Percentiles rank a stretch among this genome's conserved stretches.
These are phyloP conservation scores for Blastocystis sp. DNA, from an alignment of 352 stramenopile species.

Conservation along the genomic window DNA sequence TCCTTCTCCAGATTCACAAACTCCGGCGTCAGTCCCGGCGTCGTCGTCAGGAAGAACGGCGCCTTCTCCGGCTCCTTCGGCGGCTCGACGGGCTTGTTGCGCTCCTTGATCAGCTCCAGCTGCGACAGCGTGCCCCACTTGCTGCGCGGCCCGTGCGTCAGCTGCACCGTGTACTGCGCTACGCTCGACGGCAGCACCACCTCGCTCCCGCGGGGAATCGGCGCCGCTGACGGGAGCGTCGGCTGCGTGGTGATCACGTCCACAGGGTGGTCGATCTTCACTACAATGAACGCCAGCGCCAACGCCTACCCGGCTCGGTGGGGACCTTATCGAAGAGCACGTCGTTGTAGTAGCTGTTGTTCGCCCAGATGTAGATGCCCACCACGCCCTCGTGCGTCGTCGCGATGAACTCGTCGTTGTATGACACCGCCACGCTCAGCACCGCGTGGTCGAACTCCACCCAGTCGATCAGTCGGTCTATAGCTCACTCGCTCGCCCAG, in stretches of 20 bases:
- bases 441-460: slow-evolving; percentile 85
- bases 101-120: slow-evolving; percentile 90
- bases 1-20: slow-evolving; percentile 30
- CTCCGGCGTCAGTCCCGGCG: slow-evolving; percentile 37
- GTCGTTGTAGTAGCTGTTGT: slow-evolving; percentile 83
- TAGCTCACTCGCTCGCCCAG: slow-evolving; percentile 56
- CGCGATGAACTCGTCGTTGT: slow-evolving; percentile 84
- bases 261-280: background rate
- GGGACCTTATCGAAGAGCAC: slow-evolving; percentile 81
- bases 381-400: slow-evolving; percentile 83
- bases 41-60: slow-evolving; percentile 88
- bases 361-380: slow-evolving; percentile 85
- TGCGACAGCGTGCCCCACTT: slow-evolving; percentile 86
- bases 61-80: slow-evolving; percentile 90
- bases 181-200: slow-evolving; percentile 74
- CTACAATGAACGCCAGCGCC: background rate
- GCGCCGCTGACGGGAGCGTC: background rate
- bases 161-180: slow-evolving; percentile 78
- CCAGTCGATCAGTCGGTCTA: slow-evolving; percentile 85
- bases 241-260: background rate
- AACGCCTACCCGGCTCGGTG: slow-evolving; percentile 76
- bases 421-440: slow-evolving; percentile 82
- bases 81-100: slow-evolving; percentile 91
- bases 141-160: slow-evolving; percentile 83
- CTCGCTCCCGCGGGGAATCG: background rate